A percentile compares a stretch with the other conserved stretches of the same genome.
Evolutionary conservation across 768 basidiomycete species (phyloP).

Genomic region (Mycena belliarum): DNA sequence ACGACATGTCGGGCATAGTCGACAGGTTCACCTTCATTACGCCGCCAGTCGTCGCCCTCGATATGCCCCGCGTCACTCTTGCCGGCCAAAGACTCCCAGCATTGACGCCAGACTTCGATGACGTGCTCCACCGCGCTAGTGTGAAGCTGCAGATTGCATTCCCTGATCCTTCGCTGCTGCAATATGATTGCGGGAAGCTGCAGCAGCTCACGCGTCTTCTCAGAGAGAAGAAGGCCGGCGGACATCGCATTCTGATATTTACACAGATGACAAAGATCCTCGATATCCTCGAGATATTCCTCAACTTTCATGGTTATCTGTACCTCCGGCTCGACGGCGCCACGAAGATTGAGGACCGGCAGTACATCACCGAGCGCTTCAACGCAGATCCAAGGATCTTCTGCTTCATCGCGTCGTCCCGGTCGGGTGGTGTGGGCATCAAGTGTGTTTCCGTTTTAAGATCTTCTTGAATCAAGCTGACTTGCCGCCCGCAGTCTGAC

Average conservation of each 20-base stretch:
- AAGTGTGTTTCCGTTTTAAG: slow-evolving; percentile 56
- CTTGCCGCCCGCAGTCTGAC: slow-evolving; percentile 54
- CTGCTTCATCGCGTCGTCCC: slow-evolving; percentile 87
- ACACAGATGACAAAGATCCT: slow-evolving; percentile 96
- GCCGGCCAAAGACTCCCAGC: slow-evolving; percentile 35
- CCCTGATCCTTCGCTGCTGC: slow-evolving; percentile 84
- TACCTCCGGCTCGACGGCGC: slow-evolving; percentile 94
- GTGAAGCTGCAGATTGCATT: slow-evolving; percentile 93
- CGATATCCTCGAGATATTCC: slow-evolving; percentile 91
- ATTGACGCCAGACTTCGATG: slow-evolving; percentile 58
- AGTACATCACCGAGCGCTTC: slow-evolving; percentile 86
- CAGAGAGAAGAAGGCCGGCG: slow-evolving; percentile 80
- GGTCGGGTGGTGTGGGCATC: slow-evolving; percentile 88
- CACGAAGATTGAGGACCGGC: slow-evolving; percentile 93
- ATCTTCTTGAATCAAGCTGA: slow-evolving; percentile 11
- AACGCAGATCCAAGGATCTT: slow-evolving; percentile 77
- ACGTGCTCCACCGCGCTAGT: slow-evolving; percentile 64
- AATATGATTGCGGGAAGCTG: slow-evolving; percentile 96
- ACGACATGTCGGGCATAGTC: slow-evolving; percentile 52
- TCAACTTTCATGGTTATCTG: slow-evolving; percentile 90
- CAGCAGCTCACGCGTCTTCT: slow-evolving; percentile 81
- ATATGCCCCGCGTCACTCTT: slow-evolving; percentile 67
- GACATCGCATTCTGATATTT: slow-evolving; percentile 91
- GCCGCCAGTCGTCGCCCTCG: slow-evolving; percentile 73
- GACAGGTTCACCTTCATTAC: slow-evolving; percentile 81